A percentile compares a stretch with the other conserved stretches of the same genome.
phyloP scores from a whole-genome alignment of 2,329 filamentous ascomycete genomes.

The Alternaria alternata region DNA sequence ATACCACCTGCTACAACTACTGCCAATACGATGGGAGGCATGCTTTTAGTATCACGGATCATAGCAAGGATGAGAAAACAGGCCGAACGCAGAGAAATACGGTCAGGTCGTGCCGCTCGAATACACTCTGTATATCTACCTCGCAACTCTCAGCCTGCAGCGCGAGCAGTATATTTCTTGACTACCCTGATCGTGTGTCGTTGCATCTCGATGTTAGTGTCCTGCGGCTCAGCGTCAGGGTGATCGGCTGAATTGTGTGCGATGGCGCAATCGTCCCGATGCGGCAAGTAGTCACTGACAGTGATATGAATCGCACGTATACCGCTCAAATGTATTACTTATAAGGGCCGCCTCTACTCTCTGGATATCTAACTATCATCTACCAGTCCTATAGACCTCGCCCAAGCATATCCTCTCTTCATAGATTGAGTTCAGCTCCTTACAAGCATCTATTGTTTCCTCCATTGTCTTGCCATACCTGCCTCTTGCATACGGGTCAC shows the following conservation, averaged over 20 bases:
- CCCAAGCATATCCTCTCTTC: not conserved
- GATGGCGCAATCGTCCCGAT: slow-evolving; percentile 43
- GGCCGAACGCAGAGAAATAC: not conserved
- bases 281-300: slow-evolving; percentile 9
- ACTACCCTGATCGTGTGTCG: slow-evolving; percentile 2
- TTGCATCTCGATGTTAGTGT: slow-evolving; percentile 8
- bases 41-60: not conserved
- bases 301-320: not conserved
- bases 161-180: not conserved
- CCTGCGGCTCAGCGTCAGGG: slow-evolving; percentile 9
- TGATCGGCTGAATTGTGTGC: slow-evolving; percentile 42
- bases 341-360: slow-evolving; percentile 19
- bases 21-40: not conserved
- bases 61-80: not conserved
- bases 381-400: not conserved
- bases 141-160: not conserved
- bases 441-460: not conserved
- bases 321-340: not conserved
- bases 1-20: not conserved
- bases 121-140: not conserved
- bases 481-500: not conserved
- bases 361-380: not conserved
- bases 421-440: not conserved
- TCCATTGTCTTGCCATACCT: not conserved
- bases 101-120: not conserved